Base-by-base conservation (phyloP, 2,329 filamentous ascomycete species). In the Thermomyces lanuginosus region DNA sequence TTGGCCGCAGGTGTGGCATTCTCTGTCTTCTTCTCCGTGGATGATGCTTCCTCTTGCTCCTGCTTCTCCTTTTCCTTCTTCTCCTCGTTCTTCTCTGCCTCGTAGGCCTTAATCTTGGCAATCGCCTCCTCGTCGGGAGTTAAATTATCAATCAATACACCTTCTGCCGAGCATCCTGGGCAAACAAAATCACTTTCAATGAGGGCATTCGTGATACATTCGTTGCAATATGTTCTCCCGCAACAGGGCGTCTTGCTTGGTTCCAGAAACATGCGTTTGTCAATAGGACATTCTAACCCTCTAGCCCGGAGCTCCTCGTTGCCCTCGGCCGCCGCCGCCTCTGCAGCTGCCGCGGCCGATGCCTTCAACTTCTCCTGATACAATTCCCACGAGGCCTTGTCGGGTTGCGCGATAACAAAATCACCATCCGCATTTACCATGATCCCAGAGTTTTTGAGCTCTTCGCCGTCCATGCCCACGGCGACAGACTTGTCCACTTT, bases 181-280 rank as follows among this genome's bases (percentile, higher is more conserved):
- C 89, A 98, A 56, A 84, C 66, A 59, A 98, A 83, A 67, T 98
- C 89, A 69, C 78, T 89, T 64, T 95, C 84, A 60, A 93, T 86
- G 58, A 98, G 75, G 58, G 84, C 81, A 70, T 92, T 92, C 54
- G 89, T 91, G 60, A 98, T 93, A 76, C 89, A 98, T 55, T 93
- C 83, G 71, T 89, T 89, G 69, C 89, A 98, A 66, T 92, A 98
- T 51, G 84, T 93, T 69, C 79, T 91, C 61, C 79, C 72, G 66
- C 89, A 98, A 70, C 89, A 98, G 41, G 89, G 86, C 49, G 89
- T 95, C 71, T 92, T 92, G 68, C 91, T 89, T 69, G 89, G 86
- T 55, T 93, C 82, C 73, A 91, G 76, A 61, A 95, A 93, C 69
- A 92, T 76, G 58, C 81, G 84, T 61, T 91, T 91, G 72, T 95